Conservation (phyloP, 108 stramenopile species). For the Discostella stelligeroides region DNA sequence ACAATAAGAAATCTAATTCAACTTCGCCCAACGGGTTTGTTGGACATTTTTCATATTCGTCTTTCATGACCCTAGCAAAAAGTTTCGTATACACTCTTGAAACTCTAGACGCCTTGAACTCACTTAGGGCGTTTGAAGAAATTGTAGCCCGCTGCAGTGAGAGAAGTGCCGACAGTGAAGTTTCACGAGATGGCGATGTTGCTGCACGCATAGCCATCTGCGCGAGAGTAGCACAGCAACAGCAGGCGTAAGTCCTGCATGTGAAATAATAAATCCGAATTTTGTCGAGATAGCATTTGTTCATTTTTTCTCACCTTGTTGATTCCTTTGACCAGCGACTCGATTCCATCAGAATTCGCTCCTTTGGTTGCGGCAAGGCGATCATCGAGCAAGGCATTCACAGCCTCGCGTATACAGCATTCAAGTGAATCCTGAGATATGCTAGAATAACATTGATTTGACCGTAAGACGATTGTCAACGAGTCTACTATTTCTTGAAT, state of each 20-base stretch:
- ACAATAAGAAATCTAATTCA: slow-evolving; percentile 45
- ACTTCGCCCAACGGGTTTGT: slow-evolving; percentile 37
- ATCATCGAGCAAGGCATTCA: slow-evolving; percentile 67
- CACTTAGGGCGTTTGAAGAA: slow-evolving; percentile 11
- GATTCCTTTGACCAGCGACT: slow-evolving; percentile 68
- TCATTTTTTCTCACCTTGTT: slow-evolving; percentile 61
- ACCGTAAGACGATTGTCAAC: slow-evolving; percentile 65
- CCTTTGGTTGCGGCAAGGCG: slow-evolving; percentile 51
- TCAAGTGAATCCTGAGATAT: slow-evolving; percentile 61
- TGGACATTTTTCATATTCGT: slow-evolving; percentile 55
- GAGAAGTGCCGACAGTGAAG: slow-evolving; percentile 52
- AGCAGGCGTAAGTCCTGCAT: background rate
- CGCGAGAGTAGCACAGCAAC: background rate
- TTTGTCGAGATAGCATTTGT: background rate
- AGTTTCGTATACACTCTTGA: slow-evolving; percentile 74
- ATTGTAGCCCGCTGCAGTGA: slow-evolving; percentile 63
- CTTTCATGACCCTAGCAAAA: slow-evolving; percentile 63
- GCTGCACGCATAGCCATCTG: slow-evolving; percentile 35
- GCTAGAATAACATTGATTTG: slow-evolving; percentile 29
- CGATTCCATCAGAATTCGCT: slow-evolving; percentile 51
- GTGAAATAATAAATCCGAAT: background rate
- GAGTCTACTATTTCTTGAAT: slow-evolving; percentile 64
- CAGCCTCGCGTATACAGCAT: slow-evolving; percentile 55
- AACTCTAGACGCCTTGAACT: slow-evolving; percentile 60
- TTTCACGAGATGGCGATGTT: slow-evolving; percentile 18